A percentile compares a stretch with the other conserved stretches of the same genome.
phyloP scores from a whole-genome alignment of 1,284 basidiomycete species.

The Cryptococcus floricola region DNA sequence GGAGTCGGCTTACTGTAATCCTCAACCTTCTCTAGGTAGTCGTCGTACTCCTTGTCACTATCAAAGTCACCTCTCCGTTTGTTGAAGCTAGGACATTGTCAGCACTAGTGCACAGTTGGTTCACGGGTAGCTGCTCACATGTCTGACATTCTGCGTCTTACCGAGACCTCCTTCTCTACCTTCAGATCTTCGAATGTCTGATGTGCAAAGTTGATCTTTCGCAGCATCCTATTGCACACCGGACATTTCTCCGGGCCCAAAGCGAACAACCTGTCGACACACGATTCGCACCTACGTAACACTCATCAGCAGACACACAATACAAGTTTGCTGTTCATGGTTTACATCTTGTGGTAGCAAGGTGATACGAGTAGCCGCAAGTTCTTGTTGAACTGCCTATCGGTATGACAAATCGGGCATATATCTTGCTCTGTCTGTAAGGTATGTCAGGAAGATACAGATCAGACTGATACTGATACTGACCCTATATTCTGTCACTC shows the following conservation, averaged over 20 bases:
- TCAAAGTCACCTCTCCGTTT: conserved; percentile 87
- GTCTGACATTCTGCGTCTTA: conserved; percentile 80
- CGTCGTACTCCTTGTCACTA: conserved; percentile 79
- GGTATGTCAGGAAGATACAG: neutral
- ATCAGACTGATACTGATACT: conserved; percentile 6
- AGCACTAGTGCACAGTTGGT: neutral
- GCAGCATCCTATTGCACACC: conserved; percentile 79
- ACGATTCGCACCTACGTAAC: conserved; percentile 80
- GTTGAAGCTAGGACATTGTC: conserved; percentile 67
- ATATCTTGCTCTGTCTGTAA: conserved; percentile 82
- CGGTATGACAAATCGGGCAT: conserved; percentile 96
- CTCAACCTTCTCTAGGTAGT: conserved; percentile 95
- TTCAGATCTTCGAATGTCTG: conserved; percentile 96
- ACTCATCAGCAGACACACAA: neutral
- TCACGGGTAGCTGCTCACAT: conserved; percentile 54
- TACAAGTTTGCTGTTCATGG: neutral
- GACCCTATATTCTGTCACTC: conserved; percentile 43
- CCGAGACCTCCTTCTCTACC: conserved; percentile 93
- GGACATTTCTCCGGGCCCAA: conserved; percentile 96
- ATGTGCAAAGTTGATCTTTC: conserved; percentile 89
- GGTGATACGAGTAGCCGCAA: conserved; percentile 88
- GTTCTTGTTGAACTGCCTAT: conserved; percentile 92
- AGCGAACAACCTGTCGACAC: conserved; percentile 94
- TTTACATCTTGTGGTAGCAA: conserved; percentile 97
- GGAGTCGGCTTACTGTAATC: conserved; percentile 69